A percentile compares a stretch with the other conserved stretches of the same genome.
Evolutionary conservation across 306 rosid species (phyloP).

Genomic region (Prunus dulcis): DNA sequence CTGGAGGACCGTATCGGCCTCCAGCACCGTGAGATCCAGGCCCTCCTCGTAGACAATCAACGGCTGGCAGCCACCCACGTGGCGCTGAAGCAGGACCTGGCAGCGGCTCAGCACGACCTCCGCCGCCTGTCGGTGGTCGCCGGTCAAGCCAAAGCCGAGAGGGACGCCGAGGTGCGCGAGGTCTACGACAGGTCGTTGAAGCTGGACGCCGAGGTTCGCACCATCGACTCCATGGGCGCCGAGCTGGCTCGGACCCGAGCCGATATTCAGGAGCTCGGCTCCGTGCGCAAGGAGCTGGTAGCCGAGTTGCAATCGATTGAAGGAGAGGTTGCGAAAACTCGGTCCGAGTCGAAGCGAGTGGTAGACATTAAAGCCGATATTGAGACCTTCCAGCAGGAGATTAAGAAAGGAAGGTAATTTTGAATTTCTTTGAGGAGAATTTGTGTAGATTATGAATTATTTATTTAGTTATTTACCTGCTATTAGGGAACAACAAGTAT

Average conservation of each 20-base stretch:
- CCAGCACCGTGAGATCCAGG: slow-evolving; percentile 72
- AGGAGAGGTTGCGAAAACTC: slow-evolving; percentile 36
- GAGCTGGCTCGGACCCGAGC: slow-evolving; percentile 58
- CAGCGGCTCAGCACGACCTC: slow-evolving; percentile 57
- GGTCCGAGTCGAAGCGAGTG: slow-evolving; percentile 41
- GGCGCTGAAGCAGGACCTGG: slow-evolving; percentile 79
- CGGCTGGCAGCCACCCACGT: slow-evolving; percentile 81
- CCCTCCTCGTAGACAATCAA: slow-evolving; percentile 74
- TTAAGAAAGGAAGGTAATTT: slow-evolving; percentile 78
- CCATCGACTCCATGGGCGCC: slow-evolving; percentile 46
- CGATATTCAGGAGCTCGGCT: slow-evolving; percentile 43
- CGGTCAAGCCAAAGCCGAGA: slow-evolving; percentile 49
- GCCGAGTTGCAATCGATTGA: slow-evolving; percentile 45
- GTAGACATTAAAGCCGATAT: slow-evolving; percentile 49
- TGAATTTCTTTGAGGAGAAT: background rate
- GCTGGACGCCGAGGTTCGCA: slow-evolving; percentile 69
- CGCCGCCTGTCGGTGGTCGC: slow-evolving; percentile 51
- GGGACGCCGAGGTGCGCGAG: slow-evolving; percentile 67
- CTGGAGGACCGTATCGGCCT: slow-evolving; percentile 58
- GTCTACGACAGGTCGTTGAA: slow-evolving; percentile 68
- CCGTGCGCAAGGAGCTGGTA: slow-evolving; percentile 44
- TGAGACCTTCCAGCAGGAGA: slow-evolving; percentile 52
- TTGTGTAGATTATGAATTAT: background rate
- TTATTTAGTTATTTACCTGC: too few relatives aligned
- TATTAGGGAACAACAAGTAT: background rate